Evolutionary conservation across 2,329 filamentous ascomycete genomes (phyloP).

Genomic region (Talaromyces sp.): DNA sequence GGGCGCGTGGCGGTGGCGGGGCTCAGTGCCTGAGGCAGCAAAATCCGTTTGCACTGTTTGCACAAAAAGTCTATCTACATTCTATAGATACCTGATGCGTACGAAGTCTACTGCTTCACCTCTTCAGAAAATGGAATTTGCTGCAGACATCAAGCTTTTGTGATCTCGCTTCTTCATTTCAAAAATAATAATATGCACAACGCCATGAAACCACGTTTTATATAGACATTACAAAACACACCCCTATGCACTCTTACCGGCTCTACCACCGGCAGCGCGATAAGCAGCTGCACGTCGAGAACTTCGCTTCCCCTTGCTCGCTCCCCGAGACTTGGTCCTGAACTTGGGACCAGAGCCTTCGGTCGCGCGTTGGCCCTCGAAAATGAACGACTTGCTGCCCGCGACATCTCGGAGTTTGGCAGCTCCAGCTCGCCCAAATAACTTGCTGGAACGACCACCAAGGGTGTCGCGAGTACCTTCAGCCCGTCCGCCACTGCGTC

Average conservation of each 20-base stretch:
- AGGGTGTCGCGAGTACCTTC: constrained; percentile 27
- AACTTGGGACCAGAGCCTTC: constrained; percentile 27
- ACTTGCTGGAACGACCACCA: constrained; percentile 33
- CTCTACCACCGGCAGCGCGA: constrained; percentile 27
- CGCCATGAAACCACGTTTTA: neutral
- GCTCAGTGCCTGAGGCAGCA: neutral
- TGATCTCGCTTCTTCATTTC: neutral
- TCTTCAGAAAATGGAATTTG: neutral
- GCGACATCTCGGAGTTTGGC: constrained; percentile 28
- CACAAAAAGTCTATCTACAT: neutral
- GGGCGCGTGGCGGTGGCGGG: neutral
- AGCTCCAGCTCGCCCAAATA: constrained; percentile 35
- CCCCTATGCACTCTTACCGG: neutral
- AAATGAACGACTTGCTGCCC: constrained; percentile 32
- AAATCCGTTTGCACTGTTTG: neutral
- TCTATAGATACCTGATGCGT: too few relatives aligned
- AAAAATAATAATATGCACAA: neutral
- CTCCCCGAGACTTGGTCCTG: constrained; percentile 35
- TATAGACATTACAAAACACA: neutral
- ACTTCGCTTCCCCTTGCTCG: constrained; percentile 35
- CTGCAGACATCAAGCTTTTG: neutral
- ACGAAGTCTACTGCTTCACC: neutral
- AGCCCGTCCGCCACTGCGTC: constrained; percentile 15
- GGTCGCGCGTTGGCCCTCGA: constrained; percentile 41
- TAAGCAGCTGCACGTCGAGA: constrained; percentile 39